A percentile compares a stretch with the other conserved stretches of the same genome.
Evolutionary conservation across 768 basidiomycete species (phyloP).

Genomic region (Hydnomerulius pinastri): DNA sequence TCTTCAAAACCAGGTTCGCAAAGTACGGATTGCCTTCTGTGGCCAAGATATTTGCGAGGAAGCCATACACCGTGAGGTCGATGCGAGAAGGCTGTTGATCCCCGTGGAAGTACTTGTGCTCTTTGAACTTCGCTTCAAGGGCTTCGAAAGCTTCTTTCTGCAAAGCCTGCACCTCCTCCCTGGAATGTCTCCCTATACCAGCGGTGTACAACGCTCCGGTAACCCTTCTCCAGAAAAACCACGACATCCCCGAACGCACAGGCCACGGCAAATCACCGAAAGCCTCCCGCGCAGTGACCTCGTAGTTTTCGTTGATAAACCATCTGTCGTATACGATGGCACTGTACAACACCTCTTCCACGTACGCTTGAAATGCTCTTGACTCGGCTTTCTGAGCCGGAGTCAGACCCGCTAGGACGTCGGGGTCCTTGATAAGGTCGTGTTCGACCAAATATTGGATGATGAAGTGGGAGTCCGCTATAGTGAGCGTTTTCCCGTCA

Average conservation of each 20-base stretch:
- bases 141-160: slow-evolving; percentile 32
- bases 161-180: slow-evolving; percentile 31
- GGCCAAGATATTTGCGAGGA: slow-evolving; percentile 31
- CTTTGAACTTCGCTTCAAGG: slow-evolving; percentile 29
- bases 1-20: slow-evolving; percentile 20
- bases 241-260: slow-evolving; percentile 22
- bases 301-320: slow-evolving; percentile 29
- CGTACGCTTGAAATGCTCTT: slow-evolving; percentile 34
- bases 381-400: slow-evolving; percentile 32
- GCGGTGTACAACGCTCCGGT: slow-evolving; percentile 15
- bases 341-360: slow-evolving; percentile 32
- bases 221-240: slow-evolving; percentile 23
- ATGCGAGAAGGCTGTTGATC: slow-evolving; percentile 28
- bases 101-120: slow-evolving; percentile 27
- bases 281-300: slow-evolving; percentile 9
- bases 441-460: slow-evolving; percentile 30
- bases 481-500: slow-evolving; percentile 15
- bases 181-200: slow-evolving; percentile 35
- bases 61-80: slow-evolving; percentile 31
- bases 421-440: slow-evolving; percentile 27
- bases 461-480: slow-evolving; percentile 38
- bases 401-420: slow-evolving; percentile 27
- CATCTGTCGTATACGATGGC: slow-evolving; percentile 34
- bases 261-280: slow-evolving; percentile 18
- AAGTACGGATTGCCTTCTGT: slow-evolving; percentile 29